phyloP scores from a whole-genome alignment of 2,329 filamentous ascomycete species.

The Colletotrichum graminicola region DNA sequence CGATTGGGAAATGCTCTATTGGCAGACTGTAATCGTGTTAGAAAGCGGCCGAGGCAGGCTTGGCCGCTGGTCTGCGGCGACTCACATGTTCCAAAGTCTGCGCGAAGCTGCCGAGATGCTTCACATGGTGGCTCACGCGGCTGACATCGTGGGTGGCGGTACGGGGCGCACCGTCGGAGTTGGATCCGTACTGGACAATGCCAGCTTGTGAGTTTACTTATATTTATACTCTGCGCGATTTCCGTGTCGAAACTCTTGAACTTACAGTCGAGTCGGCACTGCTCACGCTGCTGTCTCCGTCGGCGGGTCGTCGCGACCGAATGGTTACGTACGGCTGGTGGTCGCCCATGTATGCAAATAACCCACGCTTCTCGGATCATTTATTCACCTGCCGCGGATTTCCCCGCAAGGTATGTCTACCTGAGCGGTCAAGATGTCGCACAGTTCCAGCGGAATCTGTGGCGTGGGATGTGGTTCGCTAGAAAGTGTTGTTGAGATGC shows the following conservation, averaged over 20 bases:
- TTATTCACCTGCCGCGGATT: background rate
- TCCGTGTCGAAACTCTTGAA: conserved; percentile 43
- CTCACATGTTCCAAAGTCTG: conserved; percentile 66
- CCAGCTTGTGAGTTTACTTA: conserved; percentile 35
- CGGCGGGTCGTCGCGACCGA: conserved; percentile 61
- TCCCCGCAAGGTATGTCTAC: background rate
- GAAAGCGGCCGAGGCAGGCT: background rate
- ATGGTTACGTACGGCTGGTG: conserved; percentile 66
- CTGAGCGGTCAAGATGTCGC: background rate
- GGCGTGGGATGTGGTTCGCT: conserved; percentile 1
- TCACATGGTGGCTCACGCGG: conserved; percentile 69
- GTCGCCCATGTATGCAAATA: conserved; percentile 19
- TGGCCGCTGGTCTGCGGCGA: conserved; percentile 34
- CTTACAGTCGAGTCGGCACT: conserved; percentile 64
- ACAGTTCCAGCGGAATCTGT: background rate
- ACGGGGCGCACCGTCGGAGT: conserved; percentile 54
- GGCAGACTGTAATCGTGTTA: conserved; percentile 60
- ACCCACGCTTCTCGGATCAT: no score
- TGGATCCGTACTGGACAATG: conserved; percentile 59
- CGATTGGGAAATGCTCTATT: conserved; percentile 68
- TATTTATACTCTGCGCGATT: conserved; percentile 33
- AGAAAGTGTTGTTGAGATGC: background rate
- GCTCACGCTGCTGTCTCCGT: conserved; percentile 61
- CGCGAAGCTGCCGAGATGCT: conserved; percentile 67
- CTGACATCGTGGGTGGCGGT: conserved; percentile 68